Conservation (phyloP, 495 filamentous ascomycete species). For the Terfezia claveryi region DNA sequence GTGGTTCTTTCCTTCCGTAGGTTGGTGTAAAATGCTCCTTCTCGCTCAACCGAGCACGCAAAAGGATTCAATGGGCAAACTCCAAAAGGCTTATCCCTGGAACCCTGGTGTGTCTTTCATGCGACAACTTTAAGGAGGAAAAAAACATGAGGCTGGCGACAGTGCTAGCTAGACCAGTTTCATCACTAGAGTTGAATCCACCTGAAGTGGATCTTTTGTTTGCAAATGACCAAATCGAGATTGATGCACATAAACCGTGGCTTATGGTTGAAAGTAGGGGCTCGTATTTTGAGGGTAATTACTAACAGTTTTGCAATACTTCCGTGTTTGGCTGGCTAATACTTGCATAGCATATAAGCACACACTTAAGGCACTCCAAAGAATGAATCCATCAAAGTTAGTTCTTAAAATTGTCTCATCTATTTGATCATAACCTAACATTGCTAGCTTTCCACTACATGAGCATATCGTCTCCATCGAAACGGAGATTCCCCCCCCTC, state of each 20-base stretch:
- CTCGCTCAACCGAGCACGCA: slow-evolving; percentile 40
- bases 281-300: slow-evolving; percentile 42
- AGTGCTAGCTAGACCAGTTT: slow-evolving; percentile 46
- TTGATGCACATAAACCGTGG: slow-evolving; percentile 50
- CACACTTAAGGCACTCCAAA: slow-evolving; percentile 51
- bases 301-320: neutral
- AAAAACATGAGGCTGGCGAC: slow-evolving; percentile 46
- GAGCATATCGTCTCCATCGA: slow-evolving; percentile 37
- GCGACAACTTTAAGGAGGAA: slow-evolving; percentile 34
- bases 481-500: slow-evolving; percentile 25
- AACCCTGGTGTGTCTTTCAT: slow-evolving; percentile 44
- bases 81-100: slow-evolving; percentile 51
- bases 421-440: slow-evolving; percentile 1
- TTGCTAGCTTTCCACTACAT: slow-evolving; percentile 33
- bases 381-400: slow-evolving; percentile 37
- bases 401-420: slow-evolving; percentile 6
- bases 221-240: slow-evolving; percentile 29
- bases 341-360: slow-evolving; percentile 32
- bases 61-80: slow-evolving; percentile 54
- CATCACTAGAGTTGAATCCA: slow-evolving; percentile 37
- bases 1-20: neutral
- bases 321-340: neutral
- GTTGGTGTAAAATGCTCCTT: slow-evolving; percentile 43
- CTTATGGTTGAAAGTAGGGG: slow-evolving; percentile 54
- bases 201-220: slow-evolving; percentile 62